Evolutionary conservation across 148 eudicot species (phyloP), one percentile per base, ranked within the genome.

Genomic region (Rhododendron molle): DNA sequence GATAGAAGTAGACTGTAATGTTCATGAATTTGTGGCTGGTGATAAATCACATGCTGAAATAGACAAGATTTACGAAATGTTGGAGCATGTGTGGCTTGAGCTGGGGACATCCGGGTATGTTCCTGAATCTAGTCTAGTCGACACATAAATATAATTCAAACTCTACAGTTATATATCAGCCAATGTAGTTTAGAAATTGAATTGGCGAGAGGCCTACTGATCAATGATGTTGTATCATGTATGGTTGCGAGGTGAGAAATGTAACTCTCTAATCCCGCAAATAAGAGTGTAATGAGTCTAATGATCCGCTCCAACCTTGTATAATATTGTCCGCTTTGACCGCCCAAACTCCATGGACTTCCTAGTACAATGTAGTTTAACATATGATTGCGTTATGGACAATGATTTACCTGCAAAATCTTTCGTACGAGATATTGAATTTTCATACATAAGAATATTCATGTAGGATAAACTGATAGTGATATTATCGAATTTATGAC

Each of bases 11-110:
- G 87, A 86, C 36, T 88, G 86, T 34, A 78, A 76, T 69, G 85
- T 92, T 90, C 87, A 88, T 82, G 88, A 90, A 80, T 92, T 92
- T 54, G 89, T 88, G 20, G 90, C 91, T 54, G 86, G 87, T 82
- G 92, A 92, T 74, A 88, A 78, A 43, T 90, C 87, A 1, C 93
- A 92, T 85, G 69, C 76, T 16, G 90, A 89, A 62, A 80, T 85
- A 4, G 86, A 86, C 54, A 80, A 91, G 30, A 90, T 92, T 43
- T 90, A 89, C 67, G 74, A 23, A 21, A 84, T 85, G 84, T 74
- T 91, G 21, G 86, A 90, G 43, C 78, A 89, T 83, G 60, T 91
- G 76, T 87, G 87, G 30, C 62, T 86, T 76, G 80, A 90, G 83
- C 84, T 91, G 3, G 74, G 87, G 67, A 87, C 86, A 23, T 83